Conservation (phyloP, 345 rosid genomes). For the Ricinus communis region DNA sequence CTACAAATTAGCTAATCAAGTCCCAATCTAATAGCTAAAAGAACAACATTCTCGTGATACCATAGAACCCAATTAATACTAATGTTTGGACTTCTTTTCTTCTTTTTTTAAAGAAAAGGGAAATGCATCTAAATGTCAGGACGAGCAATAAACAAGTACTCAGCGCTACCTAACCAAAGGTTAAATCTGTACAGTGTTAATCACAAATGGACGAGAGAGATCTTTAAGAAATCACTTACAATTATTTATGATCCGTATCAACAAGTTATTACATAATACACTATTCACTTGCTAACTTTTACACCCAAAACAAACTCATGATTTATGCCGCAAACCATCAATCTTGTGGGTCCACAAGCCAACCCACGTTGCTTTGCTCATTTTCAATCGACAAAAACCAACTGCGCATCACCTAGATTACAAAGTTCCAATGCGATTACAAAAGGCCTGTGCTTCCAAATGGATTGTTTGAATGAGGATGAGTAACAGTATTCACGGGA, state of each 20-base stretch:
- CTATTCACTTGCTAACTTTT: conserved; percentile 28
- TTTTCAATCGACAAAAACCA: conserved; percentile 20
- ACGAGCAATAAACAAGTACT: too few species aligned
- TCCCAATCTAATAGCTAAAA: too few species aligned
- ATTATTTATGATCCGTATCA: conserved; percentile 11
- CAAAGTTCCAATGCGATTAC: conserved; percentile 33
- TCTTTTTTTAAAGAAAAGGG: too few species aligned
- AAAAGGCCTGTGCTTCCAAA: conserved; percentile 74
- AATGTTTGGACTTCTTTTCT: too few species aligned
- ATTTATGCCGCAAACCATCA: conserved; percentile 30
- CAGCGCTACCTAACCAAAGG: too few species aligned
- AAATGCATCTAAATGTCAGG: too few species aligned
- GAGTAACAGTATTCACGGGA: conserved; percentile 36
- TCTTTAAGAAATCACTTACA: conserved; percentile 1
- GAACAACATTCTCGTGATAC: too few species aligned
- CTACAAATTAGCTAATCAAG: too few species aligned
- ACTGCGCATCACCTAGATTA: conserved; percentile 17
- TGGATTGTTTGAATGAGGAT: conserved; percentile 63
- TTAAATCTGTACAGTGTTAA: too few species aligned
- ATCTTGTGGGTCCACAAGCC: conserved; percentile 10
- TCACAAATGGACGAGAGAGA: too few species aligned
- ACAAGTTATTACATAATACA: conserved; percentile 22
- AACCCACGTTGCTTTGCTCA: conserved; percentile 23
- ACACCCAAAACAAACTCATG: conserved; percentile 27
- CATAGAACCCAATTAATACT: too few species aligned